These are phyloP conservation scores for Candida ponderosae DNA, from an alignment of 805 yeast species.

Conservation along the genomic window DNA sequence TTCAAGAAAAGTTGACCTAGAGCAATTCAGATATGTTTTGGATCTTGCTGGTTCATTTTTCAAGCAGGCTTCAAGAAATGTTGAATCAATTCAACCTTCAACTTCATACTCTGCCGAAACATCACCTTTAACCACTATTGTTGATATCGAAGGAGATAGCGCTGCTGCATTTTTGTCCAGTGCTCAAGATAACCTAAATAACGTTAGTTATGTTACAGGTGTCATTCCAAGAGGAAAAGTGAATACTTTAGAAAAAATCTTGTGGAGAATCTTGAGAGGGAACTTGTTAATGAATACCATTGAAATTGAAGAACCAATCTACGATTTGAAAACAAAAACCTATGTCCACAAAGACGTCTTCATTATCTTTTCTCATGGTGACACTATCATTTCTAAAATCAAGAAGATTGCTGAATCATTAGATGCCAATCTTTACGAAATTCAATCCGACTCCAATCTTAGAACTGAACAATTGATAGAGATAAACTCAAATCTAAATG, in stretches of 20 bases:
- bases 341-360: conserved; percentile 71
- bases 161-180: no score
- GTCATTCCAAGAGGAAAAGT: conserved; percentile 70
- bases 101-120: no score
- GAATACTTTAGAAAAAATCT: conserved; percentile 65
- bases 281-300: conserved; percentile 71
- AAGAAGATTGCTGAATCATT: conserved; percentile 82
- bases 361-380: conserved; percentile 89
- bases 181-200: no score
- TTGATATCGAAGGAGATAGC: conserved; percentile 17
- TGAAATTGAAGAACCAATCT: conserved; percentile 63
- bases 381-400: conserved; percentile 60
- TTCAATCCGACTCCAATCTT: no score
- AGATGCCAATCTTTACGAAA: conserved; percentile 64
- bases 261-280: conserved; percentile 93
- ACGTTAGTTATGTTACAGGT: conserved; percentile 55
- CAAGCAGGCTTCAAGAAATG: conserved; percentile 13
- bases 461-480: no score
- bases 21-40: conserved; percentile 51
- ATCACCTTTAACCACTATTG: no score
- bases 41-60: conserved; percentile 43
- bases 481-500: conserved; percentile 34
- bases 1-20: no score
- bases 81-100: no score
- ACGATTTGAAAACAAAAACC: conserved; percentile 50